A percentile compares a stretch with the other conserved stretches of the same genome.
phyloP scores from a whole-genome alignment of 352 stramenopile species.

The Pelagophyceae sp. region DNA sequence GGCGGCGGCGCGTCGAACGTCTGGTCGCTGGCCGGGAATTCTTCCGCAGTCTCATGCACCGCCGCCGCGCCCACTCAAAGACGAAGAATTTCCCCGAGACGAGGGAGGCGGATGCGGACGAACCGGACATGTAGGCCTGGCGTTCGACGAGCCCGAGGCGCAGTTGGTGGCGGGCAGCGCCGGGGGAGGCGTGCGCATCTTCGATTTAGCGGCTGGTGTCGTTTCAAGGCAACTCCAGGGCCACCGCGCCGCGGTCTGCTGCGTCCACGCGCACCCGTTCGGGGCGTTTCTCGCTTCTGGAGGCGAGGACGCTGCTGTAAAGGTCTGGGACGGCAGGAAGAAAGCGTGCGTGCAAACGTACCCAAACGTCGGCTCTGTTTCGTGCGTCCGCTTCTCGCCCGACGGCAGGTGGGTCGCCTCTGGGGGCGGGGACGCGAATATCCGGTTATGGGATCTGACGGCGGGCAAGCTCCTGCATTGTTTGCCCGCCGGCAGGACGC shows the following conservation, averaged over 20 bases:
- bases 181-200: slow-evolving; percentile 25
- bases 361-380: slow-evolving; percentile 23
- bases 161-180: slow-evolving; percentile 7
- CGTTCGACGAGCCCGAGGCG: slow-evolving; percentile 22
- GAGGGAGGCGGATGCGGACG: no score
- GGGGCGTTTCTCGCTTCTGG: slow-evolving; percentile 27
- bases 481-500: slow-evolving; percentile 9
- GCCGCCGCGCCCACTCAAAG: no score
- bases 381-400: slow-evolving; percentile 26
- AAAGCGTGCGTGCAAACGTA: slow-evolving; percentile 33
- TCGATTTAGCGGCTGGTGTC: slow-evolving; percentile 15
- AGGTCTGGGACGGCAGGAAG: slow-evolving; percentile 30
- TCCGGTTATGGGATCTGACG: slow-evolving; percentile 31
- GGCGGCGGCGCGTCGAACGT: slow-evolving; percentile 17
- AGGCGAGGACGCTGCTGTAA: slow-evolving; percentile 26
- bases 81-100: no score
- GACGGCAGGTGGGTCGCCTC: slow-evolving; percentile 29
- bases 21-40: slow-evolving; percentile 22
- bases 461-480: slow-evolving; percentile 27
- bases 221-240: slow-evolving; percentile 14
- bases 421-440: slow-evolving; percentile 14
- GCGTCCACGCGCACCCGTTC: slow-evolving; percentile 27
- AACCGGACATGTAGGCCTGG: no score
- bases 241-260: slow-evolving; percentile 21
- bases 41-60: slow-evolving; percentile 19